These are phyloP conservation scores for Pythium dissimile DNA, from an alignment of 352 stramenopile species.

Conservation along the genomic window DNA sequence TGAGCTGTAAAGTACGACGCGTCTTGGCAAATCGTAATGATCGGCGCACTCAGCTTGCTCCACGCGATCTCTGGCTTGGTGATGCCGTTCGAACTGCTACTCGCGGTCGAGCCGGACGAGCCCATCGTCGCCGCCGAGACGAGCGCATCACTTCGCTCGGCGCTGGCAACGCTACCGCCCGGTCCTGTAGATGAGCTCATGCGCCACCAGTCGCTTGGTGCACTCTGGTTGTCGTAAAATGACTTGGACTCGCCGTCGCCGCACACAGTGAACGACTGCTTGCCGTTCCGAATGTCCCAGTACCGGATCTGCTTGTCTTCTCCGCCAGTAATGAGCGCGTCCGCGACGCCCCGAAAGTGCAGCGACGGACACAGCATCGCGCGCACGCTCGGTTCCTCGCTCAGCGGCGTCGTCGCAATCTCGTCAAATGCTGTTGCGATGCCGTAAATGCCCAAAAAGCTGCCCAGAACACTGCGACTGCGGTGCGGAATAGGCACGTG, in stretches of 20 bases:
- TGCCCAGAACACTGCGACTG: conserved; percentile 64
- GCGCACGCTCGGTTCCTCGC: conserved; percentile 81
- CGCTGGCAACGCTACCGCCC: conserved; percentile 19
- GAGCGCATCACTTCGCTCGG: conserved; percentile 22
- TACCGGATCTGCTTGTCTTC: conserved; percentile 95
- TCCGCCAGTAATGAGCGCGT: conserved; percentile 92
- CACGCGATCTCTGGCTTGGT: conserved; percentile 85
- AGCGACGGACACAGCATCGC: conserved; percentile 87
- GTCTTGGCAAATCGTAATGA: conserved; percentile 85
- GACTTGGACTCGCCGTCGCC: conserved; percentile 83
- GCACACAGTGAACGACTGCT: conserved; percentile 92
- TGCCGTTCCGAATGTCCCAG: conserved; percentile 95
- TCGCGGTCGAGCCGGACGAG: conserved; percentile 1
- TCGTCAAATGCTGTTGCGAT: conserved; percentile 83
- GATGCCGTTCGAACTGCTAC: conserved; percentile 24
- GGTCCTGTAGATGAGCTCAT: conserved; percentile 54
- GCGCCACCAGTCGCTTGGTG: conserved; percentile 80
- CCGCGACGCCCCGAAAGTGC: conserved; percentile 76
- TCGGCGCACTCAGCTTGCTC: conserved; percentile 79
- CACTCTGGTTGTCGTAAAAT: conserved; percentile 84
- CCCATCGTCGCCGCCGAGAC: conserved; percentile 30
- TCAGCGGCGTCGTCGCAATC: conserved; percentile 63
- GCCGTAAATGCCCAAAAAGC: conserved; percentile 76
- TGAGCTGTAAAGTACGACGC: conserved; percentile 62
- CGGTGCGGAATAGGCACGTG: conserved; percentile 75